These are phyloP conservation scores for Amoebophrya sp. DNA, from an alignment of 169 alveolate genomes.

Conservation along the genomic window DNA sequence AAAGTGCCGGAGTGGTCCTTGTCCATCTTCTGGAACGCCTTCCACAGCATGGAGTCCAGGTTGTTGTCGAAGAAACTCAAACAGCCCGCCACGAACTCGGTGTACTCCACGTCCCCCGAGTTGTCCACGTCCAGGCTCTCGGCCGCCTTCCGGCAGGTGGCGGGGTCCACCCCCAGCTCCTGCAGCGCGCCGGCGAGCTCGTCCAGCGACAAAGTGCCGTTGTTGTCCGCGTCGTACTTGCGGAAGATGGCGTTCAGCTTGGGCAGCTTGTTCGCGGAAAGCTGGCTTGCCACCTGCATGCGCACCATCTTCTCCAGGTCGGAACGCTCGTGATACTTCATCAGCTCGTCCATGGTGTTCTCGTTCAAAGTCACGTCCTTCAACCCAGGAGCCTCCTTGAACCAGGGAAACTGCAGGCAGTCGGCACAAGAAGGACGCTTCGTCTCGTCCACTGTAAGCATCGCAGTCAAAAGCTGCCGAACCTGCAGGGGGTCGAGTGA, in stretches of 20 bases:
- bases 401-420: not conserved
- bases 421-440: conserved; percentile 1
- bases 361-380: not conserved
- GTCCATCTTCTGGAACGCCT: conserved; percentile 6
- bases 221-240: not conserved
- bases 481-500: no score
- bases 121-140: conserved; percentile 8
- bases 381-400: not conserved
- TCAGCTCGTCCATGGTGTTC: not conserved
- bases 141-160: not conserved
- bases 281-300: conserved; percentile 3
- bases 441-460: not conserved
- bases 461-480: not conserved
- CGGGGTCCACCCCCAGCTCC: conserved; percentile 3
- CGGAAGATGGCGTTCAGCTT: conserved; percentile 2
- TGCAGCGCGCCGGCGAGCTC: not conserved
- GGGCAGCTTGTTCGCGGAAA: not conserved
- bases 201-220: not conserved
- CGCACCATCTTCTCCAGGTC: conserved; percentile 2
- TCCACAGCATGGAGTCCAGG: conserved; percentile 7
- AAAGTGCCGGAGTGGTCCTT: not conserved
- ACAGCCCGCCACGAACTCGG: conserved; percentile 11
- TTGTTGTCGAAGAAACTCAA: not conserved
- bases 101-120: not conserved
- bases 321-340: not conserved